Evolutionary conservation across 2,329 filamentous ascomycete genomes (phyloP).

Genomic region (Coniochaeta hoffmannii): DNA sequence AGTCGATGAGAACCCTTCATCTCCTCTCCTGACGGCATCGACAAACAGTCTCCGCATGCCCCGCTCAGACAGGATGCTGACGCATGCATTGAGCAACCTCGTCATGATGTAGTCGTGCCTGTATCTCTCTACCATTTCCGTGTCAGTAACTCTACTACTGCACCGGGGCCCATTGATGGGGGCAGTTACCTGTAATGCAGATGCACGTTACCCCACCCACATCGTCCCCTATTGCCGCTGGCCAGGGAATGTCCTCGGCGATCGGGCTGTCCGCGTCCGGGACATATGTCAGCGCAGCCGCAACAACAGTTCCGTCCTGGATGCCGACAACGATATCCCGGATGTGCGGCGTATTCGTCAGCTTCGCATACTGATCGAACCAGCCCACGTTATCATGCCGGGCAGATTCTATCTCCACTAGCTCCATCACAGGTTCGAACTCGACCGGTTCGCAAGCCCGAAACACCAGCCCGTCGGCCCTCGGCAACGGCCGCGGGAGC

Average conservation of each 20-base stretch:
- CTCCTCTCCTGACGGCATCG: slow-evolving; percentile 44
- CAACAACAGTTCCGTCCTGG: slow-evolving; percentile 40
- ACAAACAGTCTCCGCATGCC: slow-evolving; percentile 49
- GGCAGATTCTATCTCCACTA: slow-evolving; percentile 40
- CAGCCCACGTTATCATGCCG: slow-evolving; percentile 44
- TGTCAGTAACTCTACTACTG: too few species aligned
- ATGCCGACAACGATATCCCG: slow-evolving; percentile 47
- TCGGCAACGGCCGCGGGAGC: slow-evolving; percentile 30
- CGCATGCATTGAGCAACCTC: slow-evolving; percentile 45
- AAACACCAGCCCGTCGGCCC: slow-evolving; percentile 29
- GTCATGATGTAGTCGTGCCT: slow-evolving; percentile 42
- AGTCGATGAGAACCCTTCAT: slow-evolving; percentile 41
- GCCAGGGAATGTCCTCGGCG: slow-evolving; percentile 48
- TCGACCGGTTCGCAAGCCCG: slow-evolving; percentile 37
- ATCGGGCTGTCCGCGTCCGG: slow-evolving; percentile 37
- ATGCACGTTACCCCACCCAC: slow-evolving; percentile 55
- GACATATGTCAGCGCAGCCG: slow-evolving; percentile 46
- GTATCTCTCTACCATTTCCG: slow-evolving; percentile 22
- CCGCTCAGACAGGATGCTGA: slow-evolving; percentile 35
- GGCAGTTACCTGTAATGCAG: slow-evolving; percentile 49
- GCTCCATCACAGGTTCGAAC: slow-evolving; percentile 36
- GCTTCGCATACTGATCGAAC: slow-evolving; percentile 51
- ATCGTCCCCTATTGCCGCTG: slow-evolving; percentile 37
- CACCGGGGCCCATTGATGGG: too few species aligned
- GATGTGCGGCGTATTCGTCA: slow-evolving; percentile 39